Evolutionary conservation across 352 stramenopile species (phyloP).

Genomic region (Blastocystis sp.): DNA sequence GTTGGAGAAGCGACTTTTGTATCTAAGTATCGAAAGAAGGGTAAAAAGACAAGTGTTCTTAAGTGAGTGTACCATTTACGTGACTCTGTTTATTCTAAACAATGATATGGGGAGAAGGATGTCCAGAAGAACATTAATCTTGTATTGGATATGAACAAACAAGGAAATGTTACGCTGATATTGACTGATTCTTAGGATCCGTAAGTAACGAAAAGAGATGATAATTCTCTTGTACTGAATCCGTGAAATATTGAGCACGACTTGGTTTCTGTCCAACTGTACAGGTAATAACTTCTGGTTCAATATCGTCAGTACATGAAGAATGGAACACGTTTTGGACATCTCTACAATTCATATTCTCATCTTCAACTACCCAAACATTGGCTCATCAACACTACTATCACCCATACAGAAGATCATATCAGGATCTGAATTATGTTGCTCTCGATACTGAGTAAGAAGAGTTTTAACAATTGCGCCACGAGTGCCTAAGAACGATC

Average conservation of each 20-base stretch:
- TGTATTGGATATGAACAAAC: too few species aligned
- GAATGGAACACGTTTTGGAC: constrained; percentile 30
- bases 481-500: constrained; percentile 27
- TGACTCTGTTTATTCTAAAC: background rate
- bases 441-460: constrained; percentile 14
- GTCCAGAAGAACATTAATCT: too few species aligned
- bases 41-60: background rate
- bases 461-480: constrained; percentile 48
- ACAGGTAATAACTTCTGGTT: constrained; percentile 55
- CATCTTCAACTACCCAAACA: background rate
- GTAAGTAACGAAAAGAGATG: constrained; percentile 12
- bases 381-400: constrained; percentile 52
- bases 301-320: background rate
- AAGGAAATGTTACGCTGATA: too few species aligned
- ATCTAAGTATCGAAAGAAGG: constrained; percentile 34
- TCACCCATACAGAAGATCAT: constrained; percentile 55
- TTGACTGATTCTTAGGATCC: background rate
- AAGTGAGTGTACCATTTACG: background rate
- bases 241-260: constrained; percentile 35
- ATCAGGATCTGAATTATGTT: background rate
- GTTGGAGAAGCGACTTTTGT: constrained; percentile 18
- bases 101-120: too few species aligned
- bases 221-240: constrained; percentile 40
- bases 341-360: constrained; percentile 5
- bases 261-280: constrained; percentile 34